phyloP scores from a whole-genome alignment of 257 asterid genomes.

The Perilla frutescens region DNA sequence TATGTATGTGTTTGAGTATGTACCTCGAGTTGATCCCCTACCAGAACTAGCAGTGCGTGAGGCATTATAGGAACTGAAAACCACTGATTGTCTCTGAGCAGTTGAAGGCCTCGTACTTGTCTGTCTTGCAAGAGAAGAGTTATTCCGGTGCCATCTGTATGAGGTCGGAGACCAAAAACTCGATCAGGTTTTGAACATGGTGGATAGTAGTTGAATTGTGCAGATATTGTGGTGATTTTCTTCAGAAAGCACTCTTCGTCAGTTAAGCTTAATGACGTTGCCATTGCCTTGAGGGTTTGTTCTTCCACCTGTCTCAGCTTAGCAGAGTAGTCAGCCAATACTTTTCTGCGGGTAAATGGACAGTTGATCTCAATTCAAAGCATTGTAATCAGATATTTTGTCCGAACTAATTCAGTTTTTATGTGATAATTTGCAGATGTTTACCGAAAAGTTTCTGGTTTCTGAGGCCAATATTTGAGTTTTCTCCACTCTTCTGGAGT shows the following conservation, averaged over 20 bases:
- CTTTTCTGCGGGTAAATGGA: constrained; percentile 37
- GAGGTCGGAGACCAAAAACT: constrained; percentile 70
- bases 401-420: background rate
- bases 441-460: constrained; percentile 57
- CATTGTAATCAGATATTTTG: background rate
- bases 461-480: constrained; percentile 59
- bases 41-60: constrained; percentile 51
- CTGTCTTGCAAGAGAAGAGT: constrained; percentile 70
- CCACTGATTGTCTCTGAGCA: constrained; percentile 61
- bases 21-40: constrained; percentile 81
- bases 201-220: constrained; percentile 70
- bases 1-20: background rate
- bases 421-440: background rate
- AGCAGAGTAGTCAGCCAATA: constrained; percentile 42
- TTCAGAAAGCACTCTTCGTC: constrained; percentile 50
- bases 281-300: constrained; percentile 48
- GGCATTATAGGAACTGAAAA: constrained; percentile 51
- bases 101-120: constrained; percentile 69
- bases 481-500: constrained; percentile 45
- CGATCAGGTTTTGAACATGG: constrained; percentile 67
- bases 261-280: constrained; percentile 50
- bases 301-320: constrained; percentile 30
- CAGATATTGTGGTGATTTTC: constrained; percentile 44
- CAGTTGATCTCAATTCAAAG: background rate
- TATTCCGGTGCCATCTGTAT: constrained; percentile 63